Evolutionary conservation across 495 filamentous ascomycete species (phyloP), one percentile per base, ranked within the genome.

Genomic region (Penicillium fimorum): DNA sequence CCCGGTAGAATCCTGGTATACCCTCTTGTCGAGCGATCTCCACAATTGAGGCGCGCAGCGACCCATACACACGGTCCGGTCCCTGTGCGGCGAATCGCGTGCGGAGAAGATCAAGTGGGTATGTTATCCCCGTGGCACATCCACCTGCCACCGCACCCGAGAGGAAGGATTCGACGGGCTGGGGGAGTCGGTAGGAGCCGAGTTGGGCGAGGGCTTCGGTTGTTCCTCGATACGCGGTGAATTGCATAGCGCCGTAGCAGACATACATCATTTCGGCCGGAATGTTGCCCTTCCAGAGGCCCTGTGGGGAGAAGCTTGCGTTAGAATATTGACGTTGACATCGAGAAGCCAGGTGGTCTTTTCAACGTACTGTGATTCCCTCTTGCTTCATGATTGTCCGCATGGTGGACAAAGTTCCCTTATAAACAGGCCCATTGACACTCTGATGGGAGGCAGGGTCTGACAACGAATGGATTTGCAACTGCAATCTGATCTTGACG

Each of bases 221-320:
- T 9, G 81, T 79, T 33, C 82, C 82, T 43, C 89, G 86, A 78
- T 97, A 97, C n/a, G 88, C 76, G 8, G 87, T 86, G 82, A 98
- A 98, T 76, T 98, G 95, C 52, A 87, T 76, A 32, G 87, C 87
- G 53, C 89, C 85, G 77, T 97, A 97, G 65, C 83, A 82, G 45
- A 98, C 79, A 78, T 98, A 98, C 68, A 98, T 84, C 30, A 94
- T 71, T 75, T 97, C 94, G 25, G 94, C 94, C 51, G 94, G 91
- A 57, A 97, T 82, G 69, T 98, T 98, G 71, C 94, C 94, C 78
- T 97, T 97, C 94, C 94, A 98, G 47, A 98, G 82, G 48, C 84
- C 93, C 81, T 84, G 37, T 17, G 11, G n/a, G 3, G 17, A 20
- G 8, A n/a, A 7, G 12, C 12, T 18, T 4, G 15, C 12, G 35